Base-by-base conservation (phyloP, 352 stramenopile species). In the Phytophthora pistaciae region DNA sequence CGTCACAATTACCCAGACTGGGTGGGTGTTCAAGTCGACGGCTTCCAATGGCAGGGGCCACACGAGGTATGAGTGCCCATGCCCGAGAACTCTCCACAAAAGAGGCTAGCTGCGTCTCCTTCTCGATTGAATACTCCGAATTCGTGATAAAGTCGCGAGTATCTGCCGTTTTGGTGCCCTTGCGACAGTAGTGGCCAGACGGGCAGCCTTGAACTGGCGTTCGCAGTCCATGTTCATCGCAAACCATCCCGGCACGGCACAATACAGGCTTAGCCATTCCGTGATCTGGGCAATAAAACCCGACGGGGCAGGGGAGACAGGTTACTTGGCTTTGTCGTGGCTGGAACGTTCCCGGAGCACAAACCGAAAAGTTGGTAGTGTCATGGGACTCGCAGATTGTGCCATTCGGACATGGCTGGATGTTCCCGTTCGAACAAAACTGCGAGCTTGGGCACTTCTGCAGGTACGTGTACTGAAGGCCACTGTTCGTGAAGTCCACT, bases 311-410 rank as follows among this genome's bases (percentile, higher is more conserved):
- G 3, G 58, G 66, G 13, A 99, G 71, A 64, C 97, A 99, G 18
- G 66, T 64, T 0, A 31, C 49, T 71, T 98, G 85, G 14, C 83
- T 88, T 42, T 88, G 75, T 9, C 90, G 86, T 5, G 98, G 92
- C 79, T 99, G 96, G 77, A 99, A 99, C 6, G 75, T 93, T 5
- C 97, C 96, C 1, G 96, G 94, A 3, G 86, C 40, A 63, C 97
- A 99, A 8, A 99, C 69, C 14, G 97, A 98, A 66, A 99, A 98
- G 70, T 99, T 99, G 2, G 86, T 75, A n/a, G 52, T 56, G 13
- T 78, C 66, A 25, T 78, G 59, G 0, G 68, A 33, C 27, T 82
- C 76, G 40, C 80, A 91, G 9, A 83, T 89, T 0, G 97, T 98
- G 18, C 96, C 97, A 56, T 98, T 98, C 14, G 96, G 95, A 74